Conservation (phyloP, 352 stramenopile genomes). For the Phytophthora ramorum region DNA sequence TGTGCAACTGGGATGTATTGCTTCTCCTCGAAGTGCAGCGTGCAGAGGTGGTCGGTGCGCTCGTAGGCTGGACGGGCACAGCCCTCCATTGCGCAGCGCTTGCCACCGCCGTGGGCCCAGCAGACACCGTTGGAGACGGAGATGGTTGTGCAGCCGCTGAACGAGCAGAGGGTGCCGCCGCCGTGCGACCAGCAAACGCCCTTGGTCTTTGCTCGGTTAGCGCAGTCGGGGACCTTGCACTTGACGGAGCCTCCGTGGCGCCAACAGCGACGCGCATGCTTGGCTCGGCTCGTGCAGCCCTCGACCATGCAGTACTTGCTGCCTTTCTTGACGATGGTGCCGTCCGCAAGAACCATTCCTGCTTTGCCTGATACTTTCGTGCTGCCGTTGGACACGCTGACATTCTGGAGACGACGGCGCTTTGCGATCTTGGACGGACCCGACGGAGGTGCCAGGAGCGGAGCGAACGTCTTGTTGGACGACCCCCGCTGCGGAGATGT, state of each 20-base stretch:
- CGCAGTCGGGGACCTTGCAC: constrained; percentile 60
- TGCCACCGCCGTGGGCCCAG: constrained; percentile 84
- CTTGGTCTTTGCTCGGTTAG: constrained; percentile 67
- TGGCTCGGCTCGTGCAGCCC: constrained; percentile 38
- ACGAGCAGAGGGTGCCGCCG: constrained; percentile 58
- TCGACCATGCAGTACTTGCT: constrained; percentile 54
- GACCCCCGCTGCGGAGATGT: constrained; percentile 39
- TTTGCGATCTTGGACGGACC: constrained; percentile 42
- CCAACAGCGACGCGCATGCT: constrained; percentile 51
- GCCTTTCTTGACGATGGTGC: constrained; percentile 47
- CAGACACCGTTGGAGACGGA: constrained; percentile 67
- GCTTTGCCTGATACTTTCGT: constrained; percentile 37
- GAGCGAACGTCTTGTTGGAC: constrained; percentile 46
- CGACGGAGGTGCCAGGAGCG: constrained; percentile 35
- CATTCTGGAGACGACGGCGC: constrained; percentile 34
- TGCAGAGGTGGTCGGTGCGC: constrained; percentile 60
- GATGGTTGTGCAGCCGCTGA: constrained; percentile 51
- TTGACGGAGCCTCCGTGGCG: constrained; percentile 66
- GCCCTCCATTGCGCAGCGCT: constrained; percentile 74
- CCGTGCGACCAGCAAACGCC: constrained; percentile 72
- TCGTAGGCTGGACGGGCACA: constrained; percentile 69
- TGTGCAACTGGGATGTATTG: constrained; percentile 41
- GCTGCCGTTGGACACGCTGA: constrained; percentile 36
- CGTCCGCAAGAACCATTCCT: constrained; percentile 25
- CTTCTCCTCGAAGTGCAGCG: constrained; percentile 57